Conservation (phyloP, 768 basidiomycete genomes). For the Roridomyces roridus region DNA sequence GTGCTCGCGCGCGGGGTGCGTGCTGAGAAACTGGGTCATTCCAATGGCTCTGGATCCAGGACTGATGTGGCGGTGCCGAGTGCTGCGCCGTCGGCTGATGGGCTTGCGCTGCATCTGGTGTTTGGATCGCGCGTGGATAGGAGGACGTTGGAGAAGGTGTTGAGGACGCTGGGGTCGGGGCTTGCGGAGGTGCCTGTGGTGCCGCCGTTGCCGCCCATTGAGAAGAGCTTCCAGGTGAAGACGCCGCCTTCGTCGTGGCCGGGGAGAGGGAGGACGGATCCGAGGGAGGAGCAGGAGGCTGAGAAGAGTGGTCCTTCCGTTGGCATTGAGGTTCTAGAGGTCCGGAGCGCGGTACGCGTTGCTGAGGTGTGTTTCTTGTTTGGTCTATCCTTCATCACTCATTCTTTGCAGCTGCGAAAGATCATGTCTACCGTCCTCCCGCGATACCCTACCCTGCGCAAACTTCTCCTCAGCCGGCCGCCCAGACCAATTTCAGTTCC, state of each 20-base stretch:
- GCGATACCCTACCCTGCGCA: conserved; percentile 20
- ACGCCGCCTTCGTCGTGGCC: conserved; percentile 5
- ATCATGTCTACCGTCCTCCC: conserved; percentile 16
- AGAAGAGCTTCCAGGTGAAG: neutral
- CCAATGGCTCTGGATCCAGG: neutral
- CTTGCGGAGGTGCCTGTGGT: conserved; percentile 4
- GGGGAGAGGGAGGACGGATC: neutral
- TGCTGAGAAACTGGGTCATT: neutral
- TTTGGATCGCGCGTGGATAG: conserved; percentile 23
- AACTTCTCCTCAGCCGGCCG: conserved; percentile 19
- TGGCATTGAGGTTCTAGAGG: conserved; percentile 18
- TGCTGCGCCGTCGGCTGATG: too few relatives aligned
- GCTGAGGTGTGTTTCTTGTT: conserved; percentile 11
- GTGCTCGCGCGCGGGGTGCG: conserved; percentile 2
- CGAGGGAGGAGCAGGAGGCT: neutral
- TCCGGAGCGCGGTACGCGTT: conserved; percentile 18
- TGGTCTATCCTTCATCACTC: neutral
- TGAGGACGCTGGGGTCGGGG: conserved; percentile 16
- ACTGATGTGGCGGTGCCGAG: too few relatives aligned
- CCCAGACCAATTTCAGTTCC: neutral
- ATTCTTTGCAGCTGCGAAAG: conserved; percentile 15
- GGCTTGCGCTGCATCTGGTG: conserved; percentile 18
- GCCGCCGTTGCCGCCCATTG: neutral
- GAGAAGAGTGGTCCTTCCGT: neutral
- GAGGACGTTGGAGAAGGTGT: conserved; percentile 25